phyloP scores from a whole-genome alignment of 192 early-diverging fungal genomes.

The Jimgerdemannia lactiflua region DNA sequence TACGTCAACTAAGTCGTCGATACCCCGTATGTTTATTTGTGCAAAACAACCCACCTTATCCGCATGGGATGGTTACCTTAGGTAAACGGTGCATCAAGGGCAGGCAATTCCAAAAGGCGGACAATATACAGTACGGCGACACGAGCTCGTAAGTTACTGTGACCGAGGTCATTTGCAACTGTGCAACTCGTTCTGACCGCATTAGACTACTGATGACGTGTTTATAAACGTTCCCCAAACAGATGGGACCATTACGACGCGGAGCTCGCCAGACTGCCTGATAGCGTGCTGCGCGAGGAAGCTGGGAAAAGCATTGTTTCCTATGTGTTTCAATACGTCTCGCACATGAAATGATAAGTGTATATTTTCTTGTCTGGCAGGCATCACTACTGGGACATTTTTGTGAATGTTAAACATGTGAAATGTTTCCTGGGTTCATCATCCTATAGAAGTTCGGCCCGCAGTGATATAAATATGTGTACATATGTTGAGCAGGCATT shows the following conservation, averaged over 20 bases:
- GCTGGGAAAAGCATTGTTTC: constrained; percentile 60
- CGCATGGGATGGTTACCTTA: neutral
- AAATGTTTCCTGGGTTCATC: too few species aligned
- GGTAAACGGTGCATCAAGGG: constrained; percentile 77
- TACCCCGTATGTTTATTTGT: neutral
- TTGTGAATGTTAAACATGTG: too few species aligned
- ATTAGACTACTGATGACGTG: neutral
- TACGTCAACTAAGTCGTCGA: constrained; percentile 22
- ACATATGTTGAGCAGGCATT: too few species aligned
- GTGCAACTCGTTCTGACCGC: neutral
- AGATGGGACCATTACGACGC: constrained; percentile 76
- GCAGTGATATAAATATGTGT: too few species aligned
- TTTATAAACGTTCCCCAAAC: constrained; percentile 1
- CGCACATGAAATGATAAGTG: constrained; percentile 30
- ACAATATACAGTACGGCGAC: constrained; percentile 72
- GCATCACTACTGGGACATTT: too few species aligned
- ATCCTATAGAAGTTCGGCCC: too few species aligned
- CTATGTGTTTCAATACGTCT: constrained; percentile 80
- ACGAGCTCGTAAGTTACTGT: constrained; percentile 52
- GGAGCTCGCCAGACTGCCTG: constrained; percentile 56
- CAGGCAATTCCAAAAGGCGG: constrained; percentile 65
- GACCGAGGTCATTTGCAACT: neutral
- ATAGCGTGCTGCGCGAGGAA: constrained; percentile 59
- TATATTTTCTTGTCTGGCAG: too few species aligned
- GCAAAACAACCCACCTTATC: neutral